Conservation (phyloP, 495 filamentous ascomycete genomes). For the Terfezia claveryi region DNA sequence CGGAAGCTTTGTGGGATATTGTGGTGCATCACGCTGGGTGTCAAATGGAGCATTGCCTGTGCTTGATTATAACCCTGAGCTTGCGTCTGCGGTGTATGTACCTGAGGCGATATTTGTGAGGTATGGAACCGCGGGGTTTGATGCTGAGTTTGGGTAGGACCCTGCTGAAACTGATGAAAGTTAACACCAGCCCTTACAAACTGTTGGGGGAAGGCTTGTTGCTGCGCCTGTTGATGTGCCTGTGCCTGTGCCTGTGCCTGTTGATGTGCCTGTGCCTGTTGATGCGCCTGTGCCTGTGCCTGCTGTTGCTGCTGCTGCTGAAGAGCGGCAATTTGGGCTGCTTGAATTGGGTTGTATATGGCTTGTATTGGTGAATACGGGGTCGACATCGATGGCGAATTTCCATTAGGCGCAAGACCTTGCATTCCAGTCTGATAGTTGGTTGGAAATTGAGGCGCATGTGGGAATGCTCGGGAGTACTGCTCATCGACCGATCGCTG, state of each 20-base stretch:
- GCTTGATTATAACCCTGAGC: neutral
- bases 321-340: neutral
- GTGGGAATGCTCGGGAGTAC: neutral
- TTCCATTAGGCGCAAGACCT: neutral
- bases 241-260: neutral
- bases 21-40: neutral
- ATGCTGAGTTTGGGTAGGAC: neutral
- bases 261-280: neutral
- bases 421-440: neutral
- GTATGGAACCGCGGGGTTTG: neutral
- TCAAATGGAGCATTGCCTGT: neutral
- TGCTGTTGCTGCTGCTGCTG: neutral
- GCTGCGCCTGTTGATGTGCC: neutral
- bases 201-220: neutral
- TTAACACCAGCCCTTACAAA: neutral
- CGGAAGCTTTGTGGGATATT: neutral
- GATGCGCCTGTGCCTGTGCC: neutral
- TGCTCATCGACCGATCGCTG: neutral
- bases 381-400: neutral
- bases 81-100: neutral
- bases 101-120: neutral
- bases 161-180: neutral
- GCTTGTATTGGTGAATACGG: neutral
- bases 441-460: neutral
- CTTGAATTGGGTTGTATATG: neutral